Evolutionary conservation across 2,329 filamentous ascomycete species (phyloP).

Genomic region (Aspergillus intermedius): DNA sequence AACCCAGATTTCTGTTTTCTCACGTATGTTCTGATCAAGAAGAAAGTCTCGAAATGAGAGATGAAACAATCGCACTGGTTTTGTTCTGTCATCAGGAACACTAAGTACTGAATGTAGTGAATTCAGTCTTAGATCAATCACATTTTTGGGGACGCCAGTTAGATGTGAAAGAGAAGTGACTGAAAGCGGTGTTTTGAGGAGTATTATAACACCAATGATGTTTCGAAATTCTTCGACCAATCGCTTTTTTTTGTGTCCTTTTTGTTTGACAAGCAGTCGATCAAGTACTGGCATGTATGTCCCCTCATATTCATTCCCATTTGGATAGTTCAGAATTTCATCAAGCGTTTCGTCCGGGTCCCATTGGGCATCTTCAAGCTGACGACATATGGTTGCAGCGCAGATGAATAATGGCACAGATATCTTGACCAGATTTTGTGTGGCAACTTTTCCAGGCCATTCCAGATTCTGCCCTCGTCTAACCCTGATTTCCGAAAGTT

Average conservation of each 20-base stretch:
- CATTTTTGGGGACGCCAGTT: not conserved
- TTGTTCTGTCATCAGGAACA: constrained; percentile 5
- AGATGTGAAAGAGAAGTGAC: constrained; percentile 9
- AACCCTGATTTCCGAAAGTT: constrained; percentile 3
- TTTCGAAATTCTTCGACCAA: constrained; percentile 13
- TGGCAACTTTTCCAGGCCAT: not conserved
- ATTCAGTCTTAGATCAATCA: constrained; percentile 7
- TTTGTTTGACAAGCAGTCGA: constrained; percentile 7
- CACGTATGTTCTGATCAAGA: constrained; percentile 12
- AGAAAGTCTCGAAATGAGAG: constrained; percentile 30
- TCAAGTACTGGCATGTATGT: constrained; percentile 17
- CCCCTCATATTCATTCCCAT: constrained; percentile 8
- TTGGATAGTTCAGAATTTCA: not conserved
- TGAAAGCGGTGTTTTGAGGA: constrained; percentile 16
- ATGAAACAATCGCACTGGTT: constrained; percentile 17
- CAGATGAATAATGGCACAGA: constrained; percentile 7
- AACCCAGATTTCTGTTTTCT: constrained; percentile 11
- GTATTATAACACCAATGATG: constrained; percentile 17
- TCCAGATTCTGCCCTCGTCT: not conserved
- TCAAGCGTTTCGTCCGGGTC: not conserved
- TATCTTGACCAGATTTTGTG: not conserved
- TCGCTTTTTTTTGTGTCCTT: constrained; percentile 4
- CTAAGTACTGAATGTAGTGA: constrained; percentile 15
- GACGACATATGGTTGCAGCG: constrained; percentile 1
- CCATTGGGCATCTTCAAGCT: not conserved